Conservation (phyloP, 192 early-diverging fungal species). For the Backusella macrospora region DNA sequence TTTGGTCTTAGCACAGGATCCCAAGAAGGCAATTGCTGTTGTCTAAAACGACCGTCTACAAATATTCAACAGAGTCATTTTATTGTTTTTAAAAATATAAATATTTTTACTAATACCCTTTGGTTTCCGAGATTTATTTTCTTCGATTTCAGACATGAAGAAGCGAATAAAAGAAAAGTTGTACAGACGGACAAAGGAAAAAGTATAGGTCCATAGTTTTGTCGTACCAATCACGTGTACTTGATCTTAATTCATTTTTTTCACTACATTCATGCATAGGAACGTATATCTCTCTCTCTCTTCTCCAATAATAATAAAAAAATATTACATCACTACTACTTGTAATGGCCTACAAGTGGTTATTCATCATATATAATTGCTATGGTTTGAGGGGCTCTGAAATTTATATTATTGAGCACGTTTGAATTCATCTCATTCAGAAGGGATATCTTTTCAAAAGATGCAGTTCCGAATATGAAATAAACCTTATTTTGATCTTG, state of each 20-base stretch:
- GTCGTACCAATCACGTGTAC: constrained; percentile 15
- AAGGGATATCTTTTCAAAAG: no score
- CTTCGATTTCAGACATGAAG: constrained; percentile 13
- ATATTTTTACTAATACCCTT: constrained; percentile 7
- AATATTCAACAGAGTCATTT: neutral
- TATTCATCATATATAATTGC: no score
- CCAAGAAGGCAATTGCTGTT: constrained; percentile 97
- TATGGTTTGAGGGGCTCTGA: no score
- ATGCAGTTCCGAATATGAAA: no score
- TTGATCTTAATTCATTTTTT: neutral
- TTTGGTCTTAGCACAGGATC: constrained; percentile 98
- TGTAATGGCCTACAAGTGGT: no score
- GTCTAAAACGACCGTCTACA: constrained; percentile 91
- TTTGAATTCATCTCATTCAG: no score
- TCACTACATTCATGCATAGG: neutral
- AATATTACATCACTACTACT: no score
- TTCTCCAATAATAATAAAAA: no score
- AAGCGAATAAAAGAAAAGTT: neutral
- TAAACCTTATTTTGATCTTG: no score
- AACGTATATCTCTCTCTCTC: neutral
- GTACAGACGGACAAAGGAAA: neutral
- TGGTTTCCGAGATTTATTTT: constrained; percentile 32
- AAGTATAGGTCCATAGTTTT: neutral
- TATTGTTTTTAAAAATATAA: neutral
- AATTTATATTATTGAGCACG: no score